Percentiles rank a stretch among this genome's conserved stretches.
phyloP scores from a whole-genome alignment of 306 rosid species.

The Cajanus cajan region DNA sequence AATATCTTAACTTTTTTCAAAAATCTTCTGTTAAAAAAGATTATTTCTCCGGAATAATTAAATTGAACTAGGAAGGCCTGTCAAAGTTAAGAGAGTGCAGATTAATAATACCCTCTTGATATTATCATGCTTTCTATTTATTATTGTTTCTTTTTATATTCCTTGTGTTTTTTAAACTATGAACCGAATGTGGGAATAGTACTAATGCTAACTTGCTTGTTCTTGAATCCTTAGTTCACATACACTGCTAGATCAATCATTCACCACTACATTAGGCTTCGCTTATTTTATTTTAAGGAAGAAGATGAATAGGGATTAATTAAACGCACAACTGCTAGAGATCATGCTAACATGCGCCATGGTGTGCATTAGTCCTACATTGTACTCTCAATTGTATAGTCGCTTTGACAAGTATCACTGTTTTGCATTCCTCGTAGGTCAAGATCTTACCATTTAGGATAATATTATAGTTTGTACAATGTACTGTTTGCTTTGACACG shows the following conservation, averaged over 20 bases:
- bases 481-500: slow-evolving; percentile 37
- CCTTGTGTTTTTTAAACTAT: background rate
- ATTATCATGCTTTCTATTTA: background rate
- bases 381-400: slow-evolving; percentile 14
- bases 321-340: background rate
- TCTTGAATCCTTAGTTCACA: background rate
- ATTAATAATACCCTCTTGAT: background rate
- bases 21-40: background rate
- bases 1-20: background rate
- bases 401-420: slow-evolving; percentile 31
- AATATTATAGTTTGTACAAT: slow-evolving; percentile 21
- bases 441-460: slow-evolving; percentile 37
- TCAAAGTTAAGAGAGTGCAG: background rate
- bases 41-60: background rate
- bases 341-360: slow-evolving; percentile 32
- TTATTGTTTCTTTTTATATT: background rate
- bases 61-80: background rate
- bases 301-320: background rate
- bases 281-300: background rate
- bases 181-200: background rate
- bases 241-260: background rate
- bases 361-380: background rate
- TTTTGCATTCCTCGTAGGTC: slow-evolving; percentile 40
- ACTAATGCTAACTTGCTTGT: slow-evolving; percentile 5
- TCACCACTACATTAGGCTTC: background rate